Percentiles rank a stretch among this genome's conserved stretches.
These are phyloP conservation scores for Mortierella sp. DNA, from an alignment of 371 early-diverging fungal genomes.

Conservation along the genomic window DNA sequence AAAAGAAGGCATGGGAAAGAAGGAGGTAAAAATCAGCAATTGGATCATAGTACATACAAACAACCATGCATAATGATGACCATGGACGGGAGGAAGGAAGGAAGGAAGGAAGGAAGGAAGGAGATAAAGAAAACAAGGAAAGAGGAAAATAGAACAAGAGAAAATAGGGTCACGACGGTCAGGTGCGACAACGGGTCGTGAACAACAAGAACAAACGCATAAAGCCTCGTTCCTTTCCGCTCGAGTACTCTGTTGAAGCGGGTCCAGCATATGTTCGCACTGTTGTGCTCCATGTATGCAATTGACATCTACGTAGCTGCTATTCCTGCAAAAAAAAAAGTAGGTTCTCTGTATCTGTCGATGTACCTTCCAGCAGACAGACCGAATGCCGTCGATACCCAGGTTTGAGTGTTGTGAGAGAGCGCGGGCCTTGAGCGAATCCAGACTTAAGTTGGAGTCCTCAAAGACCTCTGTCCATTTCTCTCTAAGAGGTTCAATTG, in stretches of 20 bases:
- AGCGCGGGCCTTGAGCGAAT: conserved; percentile 45
- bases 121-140: neutral
- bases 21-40: neutral
- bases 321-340: neutral
- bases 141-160: conserved; percentile 2
- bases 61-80: neutral
- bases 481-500: conserved; percentile 11
- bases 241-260: neutral
- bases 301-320: neutral
- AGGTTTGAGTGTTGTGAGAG: conserved; percentile 38
- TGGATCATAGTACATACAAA: neutral
- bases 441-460: conserved; percentile 44
- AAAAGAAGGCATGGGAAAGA: neutral
- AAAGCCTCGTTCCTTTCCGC: neutral
- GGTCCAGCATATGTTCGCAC: neutral
- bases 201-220: neutral
- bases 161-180: neutral
- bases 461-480: conserved; percentile 58
- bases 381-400: conserved; percentile 57
- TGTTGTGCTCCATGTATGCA: neutral
- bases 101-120: neutral
- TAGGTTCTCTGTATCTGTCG: neutral
- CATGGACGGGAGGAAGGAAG: too few relatives aligned
- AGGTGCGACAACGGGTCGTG: conserved; percentile 11
- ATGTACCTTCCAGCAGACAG: conserved; percentile 63